A percentile compares a stretch with the other conserved stretches of the same genome.
Evolutionary conservation across 2,329 filamentous ascomycete species (phyloP).

Genomic region (Penicillium sp.): DNA sequence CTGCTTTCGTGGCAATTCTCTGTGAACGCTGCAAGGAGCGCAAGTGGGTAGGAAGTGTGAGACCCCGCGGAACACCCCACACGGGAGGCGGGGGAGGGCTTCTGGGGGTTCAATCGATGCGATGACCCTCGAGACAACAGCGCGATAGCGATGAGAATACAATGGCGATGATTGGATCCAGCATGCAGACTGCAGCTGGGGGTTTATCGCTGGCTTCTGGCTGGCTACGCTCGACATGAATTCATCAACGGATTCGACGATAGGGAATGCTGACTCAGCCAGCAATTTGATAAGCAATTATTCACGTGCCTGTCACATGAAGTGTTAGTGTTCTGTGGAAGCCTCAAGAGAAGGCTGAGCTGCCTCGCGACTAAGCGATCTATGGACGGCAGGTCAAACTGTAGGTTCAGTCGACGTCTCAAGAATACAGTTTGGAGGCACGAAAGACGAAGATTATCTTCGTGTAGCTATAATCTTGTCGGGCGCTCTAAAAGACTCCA

Average conservation of each 20-base stretch:
- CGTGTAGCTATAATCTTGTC: not conserved
- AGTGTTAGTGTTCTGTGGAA: not conserved
- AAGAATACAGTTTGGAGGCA: not conserved
- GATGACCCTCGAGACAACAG: not conserved
- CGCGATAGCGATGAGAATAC: constrained; percentile 7
- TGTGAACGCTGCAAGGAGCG: constrained; percentile 16
- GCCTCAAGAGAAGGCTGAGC: not conserved
- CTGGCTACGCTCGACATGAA: constrained; percentile 17
- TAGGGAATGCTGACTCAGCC: constrained; percentile 15
- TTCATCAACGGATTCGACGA: not conserved
- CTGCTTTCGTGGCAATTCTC: not conserved
- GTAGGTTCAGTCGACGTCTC: not conserved
- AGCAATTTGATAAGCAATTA: not conserved
- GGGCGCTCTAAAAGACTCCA: not conserved
- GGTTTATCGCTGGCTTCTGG: constrained; percentile 28
- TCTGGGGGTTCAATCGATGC: not conserved
- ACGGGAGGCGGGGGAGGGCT: constrained; percentile 20
- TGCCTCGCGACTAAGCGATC: not conserved
- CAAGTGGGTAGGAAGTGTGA: constrained; percentile 12
- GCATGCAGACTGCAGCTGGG: constrained; percentile 3
- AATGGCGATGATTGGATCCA: constrained; percentile 23
- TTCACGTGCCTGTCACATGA: constrained; percentile 14
- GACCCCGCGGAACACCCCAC: constrained; percentile 30
- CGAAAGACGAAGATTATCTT: not conserved
- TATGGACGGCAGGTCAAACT: not conserved